These are phyloP conservation scores for Nemania bipapillata DNA, from an alignment of 2,329 filamentous ascomycete species.

Conservation along the genomic window DNA sequence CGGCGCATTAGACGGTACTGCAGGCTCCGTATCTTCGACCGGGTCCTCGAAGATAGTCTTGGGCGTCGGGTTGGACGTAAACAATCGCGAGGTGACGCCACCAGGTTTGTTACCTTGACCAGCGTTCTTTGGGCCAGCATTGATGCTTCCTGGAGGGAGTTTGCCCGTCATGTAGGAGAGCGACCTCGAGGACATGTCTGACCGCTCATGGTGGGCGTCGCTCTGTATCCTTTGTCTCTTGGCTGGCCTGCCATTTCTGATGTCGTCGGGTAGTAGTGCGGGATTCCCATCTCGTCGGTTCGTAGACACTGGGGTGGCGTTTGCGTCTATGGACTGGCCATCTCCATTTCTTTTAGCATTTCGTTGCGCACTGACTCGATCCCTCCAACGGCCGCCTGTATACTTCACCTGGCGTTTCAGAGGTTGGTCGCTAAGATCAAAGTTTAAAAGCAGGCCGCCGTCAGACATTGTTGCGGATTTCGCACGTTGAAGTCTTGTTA, in stretches of 20 bases:
- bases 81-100: conserved; percentile 84
- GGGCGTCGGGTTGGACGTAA: conserved; percentile 85
- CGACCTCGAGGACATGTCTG: conserved; percentile 41
- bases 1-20: conserved; percentile 89
- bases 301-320: conserved; percentile 49
- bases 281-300: conserved; percentile 41
- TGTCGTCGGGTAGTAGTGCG: conserved; percentile 39
- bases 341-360: conserved; percentile 53
- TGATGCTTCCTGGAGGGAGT: conserved; percentile 52
- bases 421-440: conserved; percentile 77
- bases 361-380: conserved; percentile 83
- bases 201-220: conserved; percentile 23
- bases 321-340: conserved; percentile 46
- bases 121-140: conserved; percentile 40
- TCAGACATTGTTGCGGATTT: conserved; percentile 75
- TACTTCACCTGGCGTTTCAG: conserved; percentile 72
- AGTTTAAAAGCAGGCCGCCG: conserved; percentile 94
- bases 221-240: conserved; percentile 60
- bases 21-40: conserved; percentile 62
- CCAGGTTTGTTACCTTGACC: conserved; percentile 43
- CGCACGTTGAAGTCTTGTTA: conserved; percentile 1
- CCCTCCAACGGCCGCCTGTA: conserved; percentile 93
- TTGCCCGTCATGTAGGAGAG: conserved; percentile 53
- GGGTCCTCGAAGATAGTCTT: conserved; percentile 69
- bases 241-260: conserved; percentile 50